Evolutionary conservation across 2,329 filamentous ascomycete species (phyloP).

Genomic region (Neonectria neomacrospora): DNA sequence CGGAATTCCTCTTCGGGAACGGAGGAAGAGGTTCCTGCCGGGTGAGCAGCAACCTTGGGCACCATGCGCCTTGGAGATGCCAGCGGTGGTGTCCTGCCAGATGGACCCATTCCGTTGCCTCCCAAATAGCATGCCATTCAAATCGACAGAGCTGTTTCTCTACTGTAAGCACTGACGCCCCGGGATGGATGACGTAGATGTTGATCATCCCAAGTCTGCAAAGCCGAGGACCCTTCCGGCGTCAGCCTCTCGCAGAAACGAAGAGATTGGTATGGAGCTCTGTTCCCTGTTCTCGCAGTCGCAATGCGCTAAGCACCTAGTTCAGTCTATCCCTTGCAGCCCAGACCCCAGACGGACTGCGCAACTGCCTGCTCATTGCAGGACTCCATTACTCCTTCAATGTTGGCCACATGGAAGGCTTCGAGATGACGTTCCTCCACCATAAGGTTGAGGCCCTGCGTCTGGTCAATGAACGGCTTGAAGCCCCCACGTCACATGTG

Average conservation of each 20-base stretch:
- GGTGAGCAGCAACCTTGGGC: slow-evolving; percentile 38
- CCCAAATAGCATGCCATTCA: slow-evolving; percentile 34
- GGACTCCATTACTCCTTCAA: slow-evolving; percentile 38
- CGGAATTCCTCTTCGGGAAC: slow-evolving; percentile 33
- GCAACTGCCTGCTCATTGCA: slow-evolving; percentile 36
- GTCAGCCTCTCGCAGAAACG: not conserved
- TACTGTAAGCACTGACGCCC: slow-evolving; percentile 33
- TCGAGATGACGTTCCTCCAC: slow-evolving; percentile 34
- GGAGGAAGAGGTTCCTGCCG: slow-evolving; percentile 29
- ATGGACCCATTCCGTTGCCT: slow-evolving; percentile 23
- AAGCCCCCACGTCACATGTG: not conserved
- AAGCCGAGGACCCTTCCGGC: slow-evolving; percentile 10
- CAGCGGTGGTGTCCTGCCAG: slow-evolving; percentile 10
- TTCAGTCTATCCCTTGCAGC: slow-evolving; percentile 26
- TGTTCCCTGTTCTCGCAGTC: not conserved
- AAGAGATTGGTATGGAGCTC: slow-evolving; percentile 8
- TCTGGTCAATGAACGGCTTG: slow-evolving; percentile 27
- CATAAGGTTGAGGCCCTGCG: slow-evolving; percentile 38
- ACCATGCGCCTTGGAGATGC: not conserved
- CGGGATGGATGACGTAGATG: not conserved
- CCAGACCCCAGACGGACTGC: slow-evolving; percentile 30
- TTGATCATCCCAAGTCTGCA: not conserved
- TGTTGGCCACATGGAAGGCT: slow-evolving; percentile 23
- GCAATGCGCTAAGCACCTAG: not conserved
- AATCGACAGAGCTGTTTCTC: slow-evolving; percentile 36